phyloP scores from a whole-genome alignment of 441 rosid species.

The Aquilaria agallochum region DNA sequence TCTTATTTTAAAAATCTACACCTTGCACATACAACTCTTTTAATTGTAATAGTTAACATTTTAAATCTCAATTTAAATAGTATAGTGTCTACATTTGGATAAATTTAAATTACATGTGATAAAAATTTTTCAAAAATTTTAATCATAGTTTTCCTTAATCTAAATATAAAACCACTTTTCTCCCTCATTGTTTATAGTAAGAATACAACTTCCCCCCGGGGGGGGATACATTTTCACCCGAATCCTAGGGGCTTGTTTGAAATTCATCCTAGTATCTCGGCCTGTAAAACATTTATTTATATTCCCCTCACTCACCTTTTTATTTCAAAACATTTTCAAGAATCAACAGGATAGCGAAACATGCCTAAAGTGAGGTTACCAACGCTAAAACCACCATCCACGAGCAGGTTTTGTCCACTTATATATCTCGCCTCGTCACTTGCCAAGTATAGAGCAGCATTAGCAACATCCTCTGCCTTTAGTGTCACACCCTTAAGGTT shows the following conservation, averaged over 20 bases:
- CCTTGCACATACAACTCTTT: too few species aligned
- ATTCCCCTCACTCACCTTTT: conserved; percentile 8
- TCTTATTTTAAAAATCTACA: too few species aligned
- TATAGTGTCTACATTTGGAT: too few species aligned
- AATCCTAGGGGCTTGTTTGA: neutral
- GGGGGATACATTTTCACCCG: neutral
- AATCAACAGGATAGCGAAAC: neutral
- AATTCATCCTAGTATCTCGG: too few species aligned
- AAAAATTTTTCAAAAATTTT: neutral
- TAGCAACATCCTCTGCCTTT: conserved; percentile 28
- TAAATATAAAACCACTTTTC: neutral
- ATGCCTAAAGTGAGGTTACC: conserved; percentile 17
- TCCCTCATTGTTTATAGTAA: neutral
- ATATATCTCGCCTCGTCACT: conserved; percentile 36
- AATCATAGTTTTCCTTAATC: neutral
- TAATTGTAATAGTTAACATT: too few species aligned
- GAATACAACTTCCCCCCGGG: neutral
- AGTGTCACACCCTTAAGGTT: conserved; percentile 19
- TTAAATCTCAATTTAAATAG: too few species aligned
- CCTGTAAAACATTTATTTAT: neutral
- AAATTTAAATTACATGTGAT: too few species aligned
- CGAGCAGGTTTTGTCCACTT: conserved; percentile 29
- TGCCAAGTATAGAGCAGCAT: conserved; percentile 32
- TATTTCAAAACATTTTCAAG: neutral
- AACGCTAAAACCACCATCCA: conserved; percentile 37